Base-by-base conservation (phyloP, 768 basidiomycete species). In the Lanmaoa pseudosensibilis region DNA sequence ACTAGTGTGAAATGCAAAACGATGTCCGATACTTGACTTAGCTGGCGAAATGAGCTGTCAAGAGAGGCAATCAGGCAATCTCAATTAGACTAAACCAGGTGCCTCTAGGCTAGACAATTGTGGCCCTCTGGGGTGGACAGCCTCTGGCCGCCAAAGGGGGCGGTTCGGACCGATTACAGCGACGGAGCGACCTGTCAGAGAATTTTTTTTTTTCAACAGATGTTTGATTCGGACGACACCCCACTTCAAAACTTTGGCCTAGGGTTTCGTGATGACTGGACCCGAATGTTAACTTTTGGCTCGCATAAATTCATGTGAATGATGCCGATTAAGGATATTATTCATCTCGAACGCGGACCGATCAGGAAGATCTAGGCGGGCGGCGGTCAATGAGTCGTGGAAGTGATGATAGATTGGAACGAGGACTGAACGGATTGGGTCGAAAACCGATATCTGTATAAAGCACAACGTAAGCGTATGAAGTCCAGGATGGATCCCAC, bases 271-370 rank as follows among this genome's bases (percentile, higher is more conserved):
- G 27, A 27, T 27, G 27, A n/a, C n/a, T n/a, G 27, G 27, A 27
- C 3, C 27, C 27, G 27, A 3, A 27, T 27, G 27, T 27, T 27
- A 27, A n/a, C n/a, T n/a, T n/a, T n/a, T n/a, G n/a, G n/a, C n/a
- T 27, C 27, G 27, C 27, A 27, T 27, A 27, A 27, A 27, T 27
- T 27, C 43, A 54, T 37, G 30, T 7, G 25, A 47, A 21, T 21
- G 30, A 46, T 56, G 16, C 55, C 56, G 46, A 37, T 56, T 53
- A 63, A 54, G 56, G 54, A 16, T 15, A 59, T 50, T 52, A 38
- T 66, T 58, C 55, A 66, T 65, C 39, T 57, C 30, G 23, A 53
- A 46, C 2, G 15, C n/a, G 43, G 12, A 34, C 52, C 55, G 58
- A 61, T 60, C 62, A 54, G 39, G 54, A 64, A 46, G 52, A 56